These are phyloP conservation scores for Tephrocybe sp. DNA, from an alignment of 768 basidiomycete species.

Conservation along the genomic window DNA sequence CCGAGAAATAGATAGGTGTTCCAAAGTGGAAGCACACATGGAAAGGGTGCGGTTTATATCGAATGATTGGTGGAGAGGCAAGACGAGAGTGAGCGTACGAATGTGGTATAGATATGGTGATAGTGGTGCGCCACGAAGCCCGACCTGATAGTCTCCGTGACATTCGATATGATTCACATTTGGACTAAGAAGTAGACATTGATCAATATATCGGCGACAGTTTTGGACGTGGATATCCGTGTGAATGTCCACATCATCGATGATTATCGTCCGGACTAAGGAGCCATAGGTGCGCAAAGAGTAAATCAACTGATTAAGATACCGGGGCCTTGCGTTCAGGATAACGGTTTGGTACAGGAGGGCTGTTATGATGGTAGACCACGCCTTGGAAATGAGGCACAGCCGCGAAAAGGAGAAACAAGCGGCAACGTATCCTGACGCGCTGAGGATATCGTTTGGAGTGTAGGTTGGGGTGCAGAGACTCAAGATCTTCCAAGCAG, in stretches of 20 bases:
- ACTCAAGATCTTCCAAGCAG: constrained; percentile 7
- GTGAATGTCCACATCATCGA: background rate
- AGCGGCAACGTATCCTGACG: background rate
- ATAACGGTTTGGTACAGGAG: constrained; percentile 4
- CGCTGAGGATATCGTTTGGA: background rate
- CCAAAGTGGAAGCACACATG: background rate
- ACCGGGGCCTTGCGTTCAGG: background rate
- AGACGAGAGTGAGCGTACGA: background rate
- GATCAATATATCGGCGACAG: background rate
- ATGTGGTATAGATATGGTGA: background rate
- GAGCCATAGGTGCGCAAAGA: background rate
- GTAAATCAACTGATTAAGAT: background rate
- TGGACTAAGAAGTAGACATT: background rate
- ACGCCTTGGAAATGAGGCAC: constrained; percentile 5
- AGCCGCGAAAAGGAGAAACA: constrained; percentile 2
- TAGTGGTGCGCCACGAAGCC: background rate
- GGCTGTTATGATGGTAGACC: constrained; percentile 1
- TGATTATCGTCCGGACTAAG: constrained; percentile 1
- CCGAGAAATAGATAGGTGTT: background rate
- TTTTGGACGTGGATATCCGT: background rate
- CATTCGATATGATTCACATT: constrained; percentile 2
- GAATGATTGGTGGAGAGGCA: background rate
- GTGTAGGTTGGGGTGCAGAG: background rate
- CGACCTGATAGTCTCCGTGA: constrained; percentile 1
- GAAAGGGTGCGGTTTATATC: background rate